Evolutionary conservation across 176 grass and related monocot species (phyloP).

Genomic region (Aechmea fasciata): DNA sequence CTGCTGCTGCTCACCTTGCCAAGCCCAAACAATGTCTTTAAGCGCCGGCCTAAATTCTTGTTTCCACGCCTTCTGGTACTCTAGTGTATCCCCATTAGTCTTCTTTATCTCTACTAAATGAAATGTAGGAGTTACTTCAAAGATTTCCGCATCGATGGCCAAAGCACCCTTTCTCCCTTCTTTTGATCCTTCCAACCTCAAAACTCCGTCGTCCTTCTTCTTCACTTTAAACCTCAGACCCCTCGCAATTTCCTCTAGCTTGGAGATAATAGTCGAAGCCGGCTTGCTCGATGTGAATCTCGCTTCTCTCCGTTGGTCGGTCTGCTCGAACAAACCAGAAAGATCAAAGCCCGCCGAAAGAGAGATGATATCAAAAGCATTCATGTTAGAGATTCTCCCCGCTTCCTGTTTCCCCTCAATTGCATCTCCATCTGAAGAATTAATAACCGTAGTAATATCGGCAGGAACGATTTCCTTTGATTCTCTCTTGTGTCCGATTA

Average conservation of each 20-base stretch:
- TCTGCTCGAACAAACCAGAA: slow-evolving; percentile 69
- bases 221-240: slow-evolving; percentile 45
- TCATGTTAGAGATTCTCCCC: slow-evolving; percentile 45
- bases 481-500: slow-evolving; percentile 1
- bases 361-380: slow-evolving; percentile 95
- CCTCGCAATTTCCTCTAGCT: slow-evolving; percentile 61
- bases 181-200: slow-evolving; percentile 53
- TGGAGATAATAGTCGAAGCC: slow-evolving; percentile 39
- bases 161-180: slow-evolving; percentile 59
- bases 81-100: slow-evolving; percentile 58
- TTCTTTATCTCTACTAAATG: slow-evolving; percentile 86
- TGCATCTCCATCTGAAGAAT: slow-evolving; percentile 1
- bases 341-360: slow-evolving; percentile 83
- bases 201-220: slow-evolving; percentile 47
- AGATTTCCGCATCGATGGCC: slow-evolving; percentile 57
- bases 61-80: slow-evolving; percentile 54
- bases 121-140: slow-evolving; percentile 60
- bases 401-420: slow-evolving; percentile 11
- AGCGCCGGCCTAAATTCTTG: slow-evolving; percentile 57
- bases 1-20: slow-evolving; percentile 53
- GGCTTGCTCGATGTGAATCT: slow-evolving; percentile 66
- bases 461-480: slow-evolving; percentile 10
- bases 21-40: slow-evolving; percentile 89
- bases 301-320: slow-evolving; percentile 30
- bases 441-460: slow-evolving; percentile 16